Base-by-base conservation (phyloP, 2,329 filamentous ascomycete genomes). In the Calonectria multiphialidica region DNA sequence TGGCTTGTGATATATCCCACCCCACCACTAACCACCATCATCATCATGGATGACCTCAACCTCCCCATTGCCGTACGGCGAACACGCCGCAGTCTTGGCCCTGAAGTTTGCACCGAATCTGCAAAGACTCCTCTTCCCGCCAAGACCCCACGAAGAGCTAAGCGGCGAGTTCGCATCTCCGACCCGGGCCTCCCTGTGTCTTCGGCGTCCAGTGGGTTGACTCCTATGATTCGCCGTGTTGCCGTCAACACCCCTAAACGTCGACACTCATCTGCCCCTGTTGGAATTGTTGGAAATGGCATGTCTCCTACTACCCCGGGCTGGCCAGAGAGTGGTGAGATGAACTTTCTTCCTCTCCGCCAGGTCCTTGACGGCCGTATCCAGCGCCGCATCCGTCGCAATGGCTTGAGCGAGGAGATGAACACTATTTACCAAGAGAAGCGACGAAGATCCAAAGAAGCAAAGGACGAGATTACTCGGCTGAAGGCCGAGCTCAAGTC, bases 111-210 rank as follows among this genome's bases (percentile, higher is more conserved):
- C 45, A 72, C 73, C 30, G 73, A 75, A 13, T 30, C 63, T 10
- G 62, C 74, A 44, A 70, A 72, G 21, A 68, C 74, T 18, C 62
- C 25, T 49, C 47, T 40, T 30, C 71, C 66, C 2, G 77, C 79
- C 55, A 81, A 75, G 66, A 85, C 83, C 2, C 83, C 83, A 12
- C 75, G 76, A 37, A 74, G 77, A 37, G 67, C 71, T 1, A 88
- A 86, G 76, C 89, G 88, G 75, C 84, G 85, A 69, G 89, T 91
- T 25, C 88, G 90, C 44, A 91, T 92, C 81, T 92, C 90, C 0
- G 90, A 92, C 47, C 89, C 89, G 10, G 89, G 88, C 0, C 84
- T 85, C 1, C 78, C 82, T 13, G 35, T 59, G 0, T 71, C 82
- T 44, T 84, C 87, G 2, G 42, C 53, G 23, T 78, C 76, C 2